Evolutionary conservation across 306 rosid genomes (phyloP), one percentile per base, ranked within the genome.

Genomic region (Prunus mongolica): DNA sequence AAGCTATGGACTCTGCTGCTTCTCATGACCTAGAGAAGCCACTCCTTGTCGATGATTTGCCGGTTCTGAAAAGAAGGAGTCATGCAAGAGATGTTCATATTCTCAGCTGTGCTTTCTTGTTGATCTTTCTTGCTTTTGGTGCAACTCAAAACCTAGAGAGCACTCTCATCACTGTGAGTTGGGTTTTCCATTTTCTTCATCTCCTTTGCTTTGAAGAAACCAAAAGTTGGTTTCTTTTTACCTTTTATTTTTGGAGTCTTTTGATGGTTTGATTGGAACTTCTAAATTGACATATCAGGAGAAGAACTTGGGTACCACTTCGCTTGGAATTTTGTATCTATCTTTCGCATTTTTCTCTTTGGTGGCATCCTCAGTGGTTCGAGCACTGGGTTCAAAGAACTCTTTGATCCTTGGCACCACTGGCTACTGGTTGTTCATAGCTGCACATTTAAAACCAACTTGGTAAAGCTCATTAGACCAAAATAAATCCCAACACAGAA

Each of bases 111-210:
- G 85, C 97, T 13, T 95, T 90, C 82, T 85, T 95, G 41, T 80
- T 90, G 77, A 84, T 95, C 62, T 95, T 95, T 73, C 87, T 92
- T 3, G 93, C 98, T 34, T 95, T 85, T 64, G 98, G 98, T 16
- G 98, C 98, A 24, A 97, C 93, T 12, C 97, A 92, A 81, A 95
- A 95, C 75, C 77, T 95, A 34, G 92, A 95, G 85, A 95, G 93
- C 71, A 88, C 97, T 30, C 73, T 95, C 75, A 89, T 90, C 82
- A 95, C 96, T 38, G 98, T 94, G 76, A 78, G 87, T 76, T 20
- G 38, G 65, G 46, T 9, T 65, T 65, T 34, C 34, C 4, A 5
- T 62, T 28, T 62, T 62, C 11, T 5, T n/a, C 9, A 9, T 15
- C 30, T 62, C 44, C 67, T 55, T 32, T 7, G 52, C 10, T 38